Evolutionary conservation across 257 asterid species (phyloP).

Genomic region (Rubia yunnanensis): DNA sequence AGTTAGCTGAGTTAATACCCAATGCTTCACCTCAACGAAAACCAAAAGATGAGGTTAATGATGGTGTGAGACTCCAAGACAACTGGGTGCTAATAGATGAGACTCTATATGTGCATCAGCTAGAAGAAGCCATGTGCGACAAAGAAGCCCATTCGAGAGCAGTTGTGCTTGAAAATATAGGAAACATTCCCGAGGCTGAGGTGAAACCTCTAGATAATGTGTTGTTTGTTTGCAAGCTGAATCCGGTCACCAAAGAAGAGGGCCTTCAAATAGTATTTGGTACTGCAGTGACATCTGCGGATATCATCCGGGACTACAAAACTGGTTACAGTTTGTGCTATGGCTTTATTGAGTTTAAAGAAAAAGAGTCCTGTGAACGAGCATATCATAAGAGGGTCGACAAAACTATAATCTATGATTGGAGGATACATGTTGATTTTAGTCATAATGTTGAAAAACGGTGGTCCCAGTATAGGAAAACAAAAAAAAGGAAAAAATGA

Average conservation of each 20-base stretch:
- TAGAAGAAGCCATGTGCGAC: slow-evolving; percentile 68
- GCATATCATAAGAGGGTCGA: slow-evolving; percentile 99
- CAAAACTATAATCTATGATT: slow-evolving; percentile 85
- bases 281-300: slow-evolving; percentile 86
- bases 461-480: slow-evolving; percentile 69
- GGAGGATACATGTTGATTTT: slow-evolving; percentile 95
- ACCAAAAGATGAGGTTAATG: slow-evolving; percentile 88
- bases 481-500: no score
- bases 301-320: slow-evolving; percentile 79
- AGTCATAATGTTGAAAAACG: slow-evolving; percentile 93
- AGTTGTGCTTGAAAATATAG: slow-evolving; percentile 87
- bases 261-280: slow-evolving; percentile 91
- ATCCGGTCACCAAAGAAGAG: slow-evolving; percentile 96
- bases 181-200: slow-evolving; percentile 97
- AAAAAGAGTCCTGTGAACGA: slow-evolving; percentile 82
- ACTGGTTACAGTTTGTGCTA: slow-evolving; percentile 96
- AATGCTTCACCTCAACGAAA: slow-evolving; percentile 93
- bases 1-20: slow-evolving; percentile 64
- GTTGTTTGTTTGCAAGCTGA: slow-evolving; percentile 88
- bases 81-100: slow-evolving; percentile 98
- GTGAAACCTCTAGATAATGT: slow-evolving; percentile 90
- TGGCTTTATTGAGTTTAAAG: slow-evolving; percentile 91
- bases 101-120: slow-evolving; percentile 53
- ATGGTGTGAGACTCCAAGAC: slow-evolving; percentile 86
- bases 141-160: slow-evolving; percentile 95